Evolutionary conservation across 1,284 basidiomycete genomes (phyloP), one percentile per base, ranked within the genome.

Genomic region (Moesziomyces parantarcticus): DNA sequence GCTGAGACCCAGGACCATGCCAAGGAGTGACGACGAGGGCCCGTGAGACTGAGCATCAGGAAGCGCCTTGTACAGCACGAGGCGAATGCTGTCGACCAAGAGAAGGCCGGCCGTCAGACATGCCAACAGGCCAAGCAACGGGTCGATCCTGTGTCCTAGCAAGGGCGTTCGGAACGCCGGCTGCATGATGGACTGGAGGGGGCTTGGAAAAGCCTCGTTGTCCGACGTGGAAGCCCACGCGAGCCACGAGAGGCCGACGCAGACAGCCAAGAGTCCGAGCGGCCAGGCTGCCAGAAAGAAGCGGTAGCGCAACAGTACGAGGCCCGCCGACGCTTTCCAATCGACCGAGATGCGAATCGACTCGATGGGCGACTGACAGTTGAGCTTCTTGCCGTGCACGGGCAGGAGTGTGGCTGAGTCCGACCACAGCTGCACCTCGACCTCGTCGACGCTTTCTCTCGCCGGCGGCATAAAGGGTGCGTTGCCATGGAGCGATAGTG

Each of bases 381-480:
- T 29, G 3, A 48, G 26, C 5, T 36, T 5, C 18, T 50, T 53
- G 42, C 49, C 52, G 6, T 32, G 52, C 4, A 47, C n/a, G 43
- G 52, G 16, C 16, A 42, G 21, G 5, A 60, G 58, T 43, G 67
- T 20, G 20, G 48, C 63, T 43, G 70, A 49, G 42, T 80, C 75
- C n/a, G 69, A 55, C 72, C 75, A 80, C 7, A 81, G 53, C 65
- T 75, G 66, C n/a, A 83, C 44, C 58, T 40, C 34, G 14, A 57
- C 23, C 26, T 59, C 49, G 49, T 68, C 60, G 34, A 73, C 32
- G 43, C 69, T 72, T 9, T 46, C 36, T 13, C 52, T 45, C 7
- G 71, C 49, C 10, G 68, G 70, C 13, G 77, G 76, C 58, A 83
- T 74, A 65, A 77, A 83, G 7, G 81, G 81, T 7, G 81, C 78